A percentile compares a stretch with the other conserved stretches of the same genome.
These are phyloP conservation scores for Ploettnerulaceae sp. DNA, from an alignment of 2,329 filamentous ascomycete genomes.

Conservation along the genomic window DNA sequence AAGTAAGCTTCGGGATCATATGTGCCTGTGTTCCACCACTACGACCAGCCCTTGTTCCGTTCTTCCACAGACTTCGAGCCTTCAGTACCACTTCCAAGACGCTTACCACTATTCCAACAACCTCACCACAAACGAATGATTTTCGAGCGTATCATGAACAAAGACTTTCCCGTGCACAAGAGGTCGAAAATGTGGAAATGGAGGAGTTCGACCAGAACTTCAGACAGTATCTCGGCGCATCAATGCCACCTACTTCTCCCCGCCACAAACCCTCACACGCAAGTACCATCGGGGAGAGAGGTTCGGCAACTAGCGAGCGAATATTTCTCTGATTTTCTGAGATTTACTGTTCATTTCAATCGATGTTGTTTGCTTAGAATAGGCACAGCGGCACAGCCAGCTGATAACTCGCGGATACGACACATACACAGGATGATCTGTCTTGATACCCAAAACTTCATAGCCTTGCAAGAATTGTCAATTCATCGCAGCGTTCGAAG, in stretches of 20 bases:
- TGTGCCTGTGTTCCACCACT: constrained; percentile 13
- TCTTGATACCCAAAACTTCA: background rate
- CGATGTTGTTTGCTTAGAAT: background rate
- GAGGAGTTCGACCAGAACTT: background rate
- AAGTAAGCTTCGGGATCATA: constrained; percentile 14
- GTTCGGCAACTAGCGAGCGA: background rate
- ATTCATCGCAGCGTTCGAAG: no score
- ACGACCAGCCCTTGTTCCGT: constrained; percentile 1
- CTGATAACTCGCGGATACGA: background rate
- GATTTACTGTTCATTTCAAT: background rate
- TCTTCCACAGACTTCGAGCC: background rate
- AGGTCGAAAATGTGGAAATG: background rate
- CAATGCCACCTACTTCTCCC: background rate
- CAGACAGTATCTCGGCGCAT: background rate
- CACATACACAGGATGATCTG: constrained; percentile 1
- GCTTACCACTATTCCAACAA: background rate
- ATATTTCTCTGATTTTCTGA: constrained; percentile 1
- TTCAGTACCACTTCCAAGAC: background rate
- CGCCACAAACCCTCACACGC: background rate
- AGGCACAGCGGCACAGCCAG: constrained; percentile 3
- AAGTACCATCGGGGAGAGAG: constrained; percentile 3
- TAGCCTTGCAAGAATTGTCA: no score
- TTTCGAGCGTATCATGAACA: background rate
- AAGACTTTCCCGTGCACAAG: background rate
- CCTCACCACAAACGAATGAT: background rate